Conservation (phyloP, 1,139 yeast genomes). For the Candida tetrigidarum region DNA sequence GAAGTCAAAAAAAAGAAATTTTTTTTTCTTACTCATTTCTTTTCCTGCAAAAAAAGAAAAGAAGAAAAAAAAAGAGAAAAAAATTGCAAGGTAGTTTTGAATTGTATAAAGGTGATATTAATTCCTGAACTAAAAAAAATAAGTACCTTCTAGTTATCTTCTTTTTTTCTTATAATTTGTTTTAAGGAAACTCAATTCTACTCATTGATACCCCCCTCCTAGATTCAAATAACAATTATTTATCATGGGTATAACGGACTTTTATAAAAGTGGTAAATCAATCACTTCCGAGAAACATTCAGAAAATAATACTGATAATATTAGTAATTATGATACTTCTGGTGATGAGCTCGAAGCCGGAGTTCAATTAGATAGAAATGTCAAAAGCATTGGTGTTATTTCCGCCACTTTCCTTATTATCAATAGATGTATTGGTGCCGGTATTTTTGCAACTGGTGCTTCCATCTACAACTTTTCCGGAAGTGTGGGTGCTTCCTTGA, state of each 20-base stretch:
- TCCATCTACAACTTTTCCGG: constrained; percentile 71
- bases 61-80: too few species aligned
- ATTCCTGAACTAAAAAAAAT: neutral
- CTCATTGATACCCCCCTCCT: constrained; percentile 1
- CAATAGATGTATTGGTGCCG: constrained; percentile 87
- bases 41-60: neutral
- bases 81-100: too few species aligned
- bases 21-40: neutral
- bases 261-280: constrained; percentile 7
- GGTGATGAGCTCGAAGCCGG: constrained; percentile 32
- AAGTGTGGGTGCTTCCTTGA: constrained; percentile 72
- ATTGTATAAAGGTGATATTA: neutral
- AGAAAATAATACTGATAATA: constrained; percentile 18
- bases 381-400: constrained; percentile 62
- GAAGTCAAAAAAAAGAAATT: neutral
- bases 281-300: constrained; percentile 7
- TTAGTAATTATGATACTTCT: constrained; percentile 19
- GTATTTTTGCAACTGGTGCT: constrained; percentile 86
- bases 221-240: neutral
- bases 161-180: neutral
- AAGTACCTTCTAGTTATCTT: neutral
- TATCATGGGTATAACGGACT: constrained; percentile 13
- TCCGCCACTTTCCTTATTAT: constrained; percentile 73
- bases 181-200: neutral
- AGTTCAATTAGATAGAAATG: constrained; percentile 53